Conservation (phyloP, 176 grass and related monocot genomes). For the Oryza glaberrima region DNA sequence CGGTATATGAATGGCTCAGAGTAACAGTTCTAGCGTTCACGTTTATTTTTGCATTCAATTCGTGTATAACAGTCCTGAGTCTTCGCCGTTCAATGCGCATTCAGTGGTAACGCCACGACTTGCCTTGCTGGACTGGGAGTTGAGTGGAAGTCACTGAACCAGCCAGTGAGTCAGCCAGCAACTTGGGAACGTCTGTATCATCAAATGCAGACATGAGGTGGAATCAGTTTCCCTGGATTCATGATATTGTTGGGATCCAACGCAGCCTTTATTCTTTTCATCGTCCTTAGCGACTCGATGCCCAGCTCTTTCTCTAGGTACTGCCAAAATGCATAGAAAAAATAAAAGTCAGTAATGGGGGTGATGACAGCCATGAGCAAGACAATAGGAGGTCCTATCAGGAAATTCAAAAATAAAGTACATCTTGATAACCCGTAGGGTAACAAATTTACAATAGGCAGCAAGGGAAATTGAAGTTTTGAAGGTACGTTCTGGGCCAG, state of each 20-base stretch:
- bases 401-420: slow-evolving; percentile 19
- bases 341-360: neutral
- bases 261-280: slow-evolving; percentile 92
- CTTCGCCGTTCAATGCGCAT: neutral
- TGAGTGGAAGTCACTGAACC: neutral
- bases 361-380: neutral
- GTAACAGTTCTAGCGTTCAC: neutral
- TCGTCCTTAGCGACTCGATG: slow-evolving; percentile 83
- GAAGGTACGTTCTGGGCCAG: neutral
- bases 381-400: neutral
- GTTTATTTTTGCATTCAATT: neutral
- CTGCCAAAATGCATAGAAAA: slow-evolving; percentile 34
- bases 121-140: neutral
- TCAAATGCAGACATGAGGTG: slow-evolving; percentile 88
- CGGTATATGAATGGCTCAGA: neutral
- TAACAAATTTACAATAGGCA: neutral
- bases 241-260: slow-evolving; percentile 95
- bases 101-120: neutral
- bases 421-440: neutral
- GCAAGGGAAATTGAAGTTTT: neutral
- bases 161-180: neutral
- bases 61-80: neutral
- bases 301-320: slow-evolving; percentile 98
- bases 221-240: slow-evolving; percentile 97
- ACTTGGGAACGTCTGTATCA: neutral